Evolutionary conservation across 2,329 filamentous ascomycete species (phyloP).

Genomic region (Penicillium corylophilum): DNA sequence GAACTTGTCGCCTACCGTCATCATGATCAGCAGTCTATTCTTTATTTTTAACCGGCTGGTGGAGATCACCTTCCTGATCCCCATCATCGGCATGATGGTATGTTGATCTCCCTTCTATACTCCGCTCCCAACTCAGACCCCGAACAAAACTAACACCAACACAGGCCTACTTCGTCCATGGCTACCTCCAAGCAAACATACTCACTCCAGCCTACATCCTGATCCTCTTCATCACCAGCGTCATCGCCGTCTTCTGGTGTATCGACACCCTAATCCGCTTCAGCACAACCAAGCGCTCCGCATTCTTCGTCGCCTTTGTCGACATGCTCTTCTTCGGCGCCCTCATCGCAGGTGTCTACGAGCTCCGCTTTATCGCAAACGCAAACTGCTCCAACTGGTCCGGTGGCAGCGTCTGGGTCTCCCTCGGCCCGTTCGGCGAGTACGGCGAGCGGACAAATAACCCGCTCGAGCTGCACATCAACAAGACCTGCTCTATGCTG

Average conservation of each 20-base stretch:
- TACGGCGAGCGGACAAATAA: slow-evolving; percentile 50
- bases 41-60: slow-evolving; percentile 63
- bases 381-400: slow-evolving; percentile 67
- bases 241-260: slow-evolving; percentile 61
- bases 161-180: slow-evolving; percentile 60
- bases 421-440: slow-evolving; percentile 62
- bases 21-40: slow-evolving; percentile 55
- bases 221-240: slow-evolving; percentile 64
- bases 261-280: slow-evolving; percentile 61
- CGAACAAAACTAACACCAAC: not conserved
- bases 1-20: slow-evolving; percentile 19
- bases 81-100: slow-evolving; percentile 62
- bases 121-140: not conserved
- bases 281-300: slow-evolving; percentile 58
- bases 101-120: slow-evolving; percentile 25
- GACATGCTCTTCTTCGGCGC: slow-evolving; percentile 63
- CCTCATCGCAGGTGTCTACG: slow-evolving; percentile 62
- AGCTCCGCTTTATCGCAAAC: slow-evolving; percentile 56
- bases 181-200: slow-evolving; percentile 55
- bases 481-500: slow-evolving; percentile 86
- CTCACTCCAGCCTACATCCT: slow-evolving; percentile 62
- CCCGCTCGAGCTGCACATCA: slow-evolving; percentile 53
- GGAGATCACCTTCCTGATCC: slow-evolving; percentile 62
- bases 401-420: slow-evolving; percentile 54
- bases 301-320: slow-evolving; percentile 59